Conservation (phyloP, 2,329 filamentous ascomycete genomes). For the Pseudodiploospora longispora region DNA sequence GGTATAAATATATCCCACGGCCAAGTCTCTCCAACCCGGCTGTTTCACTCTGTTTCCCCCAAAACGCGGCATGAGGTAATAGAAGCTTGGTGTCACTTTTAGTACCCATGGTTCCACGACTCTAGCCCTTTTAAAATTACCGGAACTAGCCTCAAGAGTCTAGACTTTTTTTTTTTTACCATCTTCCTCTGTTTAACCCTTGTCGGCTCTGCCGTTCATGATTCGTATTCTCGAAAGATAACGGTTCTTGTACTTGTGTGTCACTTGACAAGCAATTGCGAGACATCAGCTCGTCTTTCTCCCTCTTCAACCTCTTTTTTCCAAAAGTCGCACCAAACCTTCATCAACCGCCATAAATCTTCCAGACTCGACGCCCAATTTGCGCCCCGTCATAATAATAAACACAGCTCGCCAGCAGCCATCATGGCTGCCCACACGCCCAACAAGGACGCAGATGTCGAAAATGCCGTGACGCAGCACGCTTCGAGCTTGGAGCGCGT, state of each 20-base stretch:
- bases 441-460: slow-evolving; percentile 1
- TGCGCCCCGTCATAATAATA: too few relatives aligned
- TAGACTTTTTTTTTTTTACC: background rate
- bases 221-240: too few relatives aligned
- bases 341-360: too few relatives aligned
- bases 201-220: background rate
- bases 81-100: too few relatives aligned
- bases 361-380: too few relatives aligned
- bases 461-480: slow-evolving; percentile 5
- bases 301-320: background rate
- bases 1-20: background rate
- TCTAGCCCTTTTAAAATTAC: too few relatives aligned
- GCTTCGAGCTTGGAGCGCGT: slow-evolving; percentile 7
- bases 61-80: background rate
- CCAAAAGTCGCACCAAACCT: too few relatives aligned
- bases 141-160: background rate
- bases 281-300: background rate
- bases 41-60: slow-evolving; percentile 2
- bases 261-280: too few relatives aligned
- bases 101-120: too few relatives aligned
- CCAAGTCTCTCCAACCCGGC: slow-evolving; percentile 1
- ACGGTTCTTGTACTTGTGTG: too few relatives aligned
- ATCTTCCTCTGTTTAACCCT: background rate
- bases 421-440: slow-evolving; percentile 3
- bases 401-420: background rate